Evolutionary conservation across 305 asterid genomes (phyloP).

Genomic region (Fraxinus ornus): DNA sequence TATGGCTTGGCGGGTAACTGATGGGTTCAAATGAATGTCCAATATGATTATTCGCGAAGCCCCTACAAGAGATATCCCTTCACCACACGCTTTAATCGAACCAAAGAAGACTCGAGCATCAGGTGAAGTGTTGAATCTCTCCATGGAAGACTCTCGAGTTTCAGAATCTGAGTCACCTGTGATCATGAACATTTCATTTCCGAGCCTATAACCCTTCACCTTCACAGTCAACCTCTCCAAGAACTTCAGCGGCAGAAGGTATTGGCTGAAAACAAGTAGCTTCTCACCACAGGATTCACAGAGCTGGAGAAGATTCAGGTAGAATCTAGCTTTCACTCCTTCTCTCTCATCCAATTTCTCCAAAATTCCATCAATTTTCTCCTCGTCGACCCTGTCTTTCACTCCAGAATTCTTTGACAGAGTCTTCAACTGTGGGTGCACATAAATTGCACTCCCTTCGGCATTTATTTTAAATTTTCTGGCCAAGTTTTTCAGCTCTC

Average conservation of each 20-base stretch:
- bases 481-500: constrained; percentile 38
- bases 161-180: constrained; percentile 86
- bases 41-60: constrained; percentile 83
- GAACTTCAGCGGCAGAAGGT: constrained; percentile 79
- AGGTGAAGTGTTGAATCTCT: constrained; percentile 58
- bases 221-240: constrained; percentile 70
- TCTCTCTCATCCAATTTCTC: constrained; percentile 63
- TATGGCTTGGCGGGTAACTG: constrained; percentile 93
- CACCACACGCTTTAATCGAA: constrained; percentile 93
- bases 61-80: constrained; percentile 94
- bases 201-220: constrained; percentile 59
- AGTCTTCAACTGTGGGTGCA: constrained; percentile 67
- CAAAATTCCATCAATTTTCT: constrained; percentile 58
- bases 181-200: constrained; percentile 86
- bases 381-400: constrained; percentile 77
- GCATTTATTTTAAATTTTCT: constrained; percentile 71
- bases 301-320: constrained; percentile 77
- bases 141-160: constrained; percentile 67
- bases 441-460: constrained; percentile 87
- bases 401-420: constrained; percentile 60
- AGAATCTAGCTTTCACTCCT: constrained; percentile 85
- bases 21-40: constrained; percentile 88
- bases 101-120: constrained; percentile 96
- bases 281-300: constrained; percentile 86
- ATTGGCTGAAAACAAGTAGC: constrained; percentile 85